Evolutionary conservation across 371 early-diverging fungal genomes (phyloP).

Genomic region (Phascolomyces articulosus): DNA sequence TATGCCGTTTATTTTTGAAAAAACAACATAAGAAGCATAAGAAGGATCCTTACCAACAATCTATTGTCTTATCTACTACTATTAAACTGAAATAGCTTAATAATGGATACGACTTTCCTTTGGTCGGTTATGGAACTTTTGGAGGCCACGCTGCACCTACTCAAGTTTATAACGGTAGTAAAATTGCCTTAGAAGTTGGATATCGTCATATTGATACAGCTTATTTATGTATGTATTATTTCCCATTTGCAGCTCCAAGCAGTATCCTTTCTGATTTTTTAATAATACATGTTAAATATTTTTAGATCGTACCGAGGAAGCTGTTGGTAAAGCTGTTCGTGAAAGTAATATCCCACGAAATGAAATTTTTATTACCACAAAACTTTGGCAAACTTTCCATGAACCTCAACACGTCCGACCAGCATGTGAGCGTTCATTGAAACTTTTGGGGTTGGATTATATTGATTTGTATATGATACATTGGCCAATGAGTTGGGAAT

Average conservation of each 20-base stretch:
- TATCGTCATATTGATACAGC: slow-evolving; percentile 52
- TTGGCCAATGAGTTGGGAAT: slow-evolving; percentile 42
- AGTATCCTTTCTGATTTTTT: not conserved
- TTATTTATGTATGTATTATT: slow-evolving; percentile 36
- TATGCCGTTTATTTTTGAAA: no score
- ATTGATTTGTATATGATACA: slow-evolving; percentile 90
- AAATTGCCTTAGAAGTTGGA: slow-evolving; percentile 39
- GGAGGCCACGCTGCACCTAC: slow-evolving; percentile 41
- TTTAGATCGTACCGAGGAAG: slow-evolving; percentile 64
- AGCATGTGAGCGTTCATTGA: slow-evolving; percentile 62
- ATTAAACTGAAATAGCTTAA: slow-evolving; percentile 27
- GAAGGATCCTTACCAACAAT: no score
- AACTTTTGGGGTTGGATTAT: slow-evolving; percentile 77
- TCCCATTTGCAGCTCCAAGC: not conserved
- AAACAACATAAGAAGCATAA: no score
- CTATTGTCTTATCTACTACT: no score
- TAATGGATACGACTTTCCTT: slow-evolving; percentile 40
- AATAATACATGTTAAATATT: not conserved
- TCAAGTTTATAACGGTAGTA: slow-evolving; percentile 41
- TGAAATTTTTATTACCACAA: slow-evolving; percentile 54
- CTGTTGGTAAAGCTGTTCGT: slow-evolving; percentile 71
- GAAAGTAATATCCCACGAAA: slow-evolving; percentile 64
- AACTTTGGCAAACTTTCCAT: slow-evolving; percentile 84
- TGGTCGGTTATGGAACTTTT: slow-evolving; percentile 48
- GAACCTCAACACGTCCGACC: slow-evolving; percentile 54